Evolutionary conservation across 2,329 filamentous ascomycete species (phyloP).

Genomic region (Cylindrodendrum hubeiense): DNA sequence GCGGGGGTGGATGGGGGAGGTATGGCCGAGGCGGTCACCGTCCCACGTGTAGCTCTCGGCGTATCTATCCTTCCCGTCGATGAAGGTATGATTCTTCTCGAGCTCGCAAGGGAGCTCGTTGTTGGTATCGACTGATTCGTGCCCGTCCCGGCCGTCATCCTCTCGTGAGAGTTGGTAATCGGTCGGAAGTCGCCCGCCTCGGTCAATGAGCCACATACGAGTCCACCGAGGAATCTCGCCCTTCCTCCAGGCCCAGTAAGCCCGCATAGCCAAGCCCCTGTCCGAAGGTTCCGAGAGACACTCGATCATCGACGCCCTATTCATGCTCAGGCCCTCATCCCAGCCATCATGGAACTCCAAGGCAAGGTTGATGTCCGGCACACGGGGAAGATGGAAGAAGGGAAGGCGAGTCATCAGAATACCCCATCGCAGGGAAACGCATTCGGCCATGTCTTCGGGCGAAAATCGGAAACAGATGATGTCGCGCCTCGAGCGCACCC

Average conservation of each 20-base stretch:
- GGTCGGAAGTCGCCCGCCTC: slow-evolving; percentile 5
- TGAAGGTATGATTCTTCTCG: not conserved
- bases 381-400: slow-evolving; percentile 8
- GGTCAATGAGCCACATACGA: slow-evolving; percentile 18
- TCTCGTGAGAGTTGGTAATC: not conserved
- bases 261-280: slow-evolving; percentile 10
- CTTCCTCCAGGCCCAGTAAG: slow-evolving; percentile 1
- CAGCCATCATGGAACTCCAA: slow-evolving; percentile 9
- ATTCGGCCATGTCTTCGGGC: not conserved
- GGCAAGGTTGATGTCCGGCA: slow-evolving; percentile 4
- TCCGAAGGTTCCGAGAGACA: not conserved
- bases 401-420: slow-evolving; percentile 3
- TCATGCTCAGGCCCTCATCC: not conserved
- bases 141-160: not conserved
- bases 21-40: too few relatives aligned
- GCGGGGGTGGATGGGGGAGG: not conserved
- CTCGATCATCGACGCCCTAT: not conserved
- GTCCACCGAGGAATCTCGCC: slow-evolving; percentile 5
- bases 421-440: not conserved
- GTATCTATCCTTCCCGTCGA: slow-evolving; percentile 11
- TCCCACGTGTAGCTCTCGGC: not conserved
- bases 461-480: slow-evolving; percentile 5
- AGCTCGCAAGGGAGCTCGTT: not conserved
- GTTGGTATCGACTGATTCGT: not conserved
- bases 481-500: not conserved